Evolutionary conservation across 192 early-diverging fungal genomes (phyloP).

Genomic region (Kickxella alabastrina): DNA sequence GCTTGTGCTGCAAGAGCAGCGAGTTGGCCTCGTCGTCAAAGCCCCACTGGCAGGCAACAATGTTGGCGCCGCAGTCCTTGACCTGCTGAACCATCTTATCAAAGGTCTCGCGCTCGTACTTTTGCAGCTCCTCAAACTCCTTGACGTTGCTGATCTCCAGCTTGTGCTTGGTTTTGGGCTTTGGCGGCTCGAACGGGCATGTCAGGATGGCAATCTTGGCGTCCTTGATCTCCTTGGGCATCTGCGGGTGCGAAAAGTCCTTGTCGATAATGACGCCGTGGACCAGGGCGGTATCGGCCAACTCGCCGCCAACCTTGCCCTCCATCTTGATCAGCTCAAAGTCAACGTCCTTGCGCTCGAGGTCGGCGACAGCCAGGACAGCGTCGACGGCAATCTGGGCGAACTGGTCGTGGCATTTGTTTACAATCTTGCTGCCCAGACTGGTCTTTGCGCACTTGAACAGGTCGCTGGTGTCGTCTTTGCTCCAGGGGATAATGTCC

Average conservation of each 20-base stretch:
- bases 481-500: constrained; percentile 82
- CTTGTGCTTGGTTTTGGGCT: constrained; percentile 99
- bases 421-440: constrained; percentile 98
- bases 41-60: constrained; percentile 99
- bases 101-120: constrained; percentile 95
- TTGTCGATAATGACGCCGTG: constrained; percentile 99
- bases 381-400: constrained; percentile 98
- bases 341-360: constrained; percentile 99
- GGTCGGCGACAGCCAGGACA: constrained; percentile 93
- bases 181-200: constrained; percentile 99
- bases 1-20: constrained; percentile 92
- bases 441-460: constrained; percentile 95
- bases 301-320: constrained; percentile 96
- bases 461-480: constrained; percentile 78
- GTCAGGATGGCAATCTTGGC: constrained; percentile 98
- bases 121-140: constrained; percentile 96
- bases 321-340: constrained; percentile 99
- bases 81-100: constrained; percentile 95
- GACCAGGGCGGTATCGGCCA: constrained; percentile 89
- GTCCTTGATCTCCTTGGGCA: constrained; percentile 93
- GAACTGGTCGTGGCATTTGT: constrained; percentile 97
- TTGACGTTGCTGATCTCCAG: constrained; percentile 97
- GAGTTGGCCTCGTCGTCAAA: constrained; percentile 99
- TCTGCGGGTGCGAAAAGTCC: constrained; percentile 99
- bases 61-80: constrained; percentile 96